phyloP scores from a whole-genome alignment of 805 yeast genomes.

The Yarrowia bubula region DNA sequence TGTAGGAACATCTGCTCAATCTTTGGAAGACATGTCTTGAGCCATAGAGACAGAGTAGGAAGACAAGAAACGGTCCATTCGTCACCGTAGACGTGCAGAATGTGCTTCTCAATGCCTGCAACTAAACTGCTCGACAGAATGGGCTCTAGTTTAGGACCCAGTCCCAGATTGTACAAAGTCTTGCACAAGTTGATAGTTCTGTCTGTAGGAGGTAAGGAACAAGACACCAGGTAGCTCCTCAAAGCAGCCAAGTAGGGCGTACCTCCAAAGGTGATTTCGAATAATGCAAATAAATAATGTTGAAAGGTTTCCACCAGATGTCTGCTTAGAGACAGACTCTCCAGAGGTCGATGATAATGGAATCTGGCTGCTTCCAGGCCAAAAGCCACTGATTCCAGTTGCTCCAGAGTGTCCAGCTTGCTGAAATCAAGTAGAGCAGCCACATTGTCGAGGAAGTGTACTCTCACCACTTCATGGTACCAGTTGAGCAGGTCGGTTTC shows the following conservation, averaged over 20 bases:
- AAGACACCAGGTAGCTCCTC: neutral
- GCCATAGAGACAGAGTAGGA: neutral
- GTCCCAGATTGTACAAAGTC: constrained; percentile 4
- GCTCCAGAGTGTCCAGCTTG: neutral
- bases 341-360: constrained; percentile 16
- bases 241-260: neutral
- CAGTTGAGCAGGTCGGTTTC: constrained; percentile 1
- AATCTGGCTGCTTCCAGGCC: constrained; percentile 14
- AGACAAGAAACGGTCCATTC: constrained; percentile 17
- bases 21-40: neutral
- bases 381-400: neutral
- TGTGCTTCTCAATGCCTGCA: neutral
- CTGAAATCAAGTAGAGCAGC: constrained; percentile 24
- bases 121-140: neutral
- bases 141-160: neutral
- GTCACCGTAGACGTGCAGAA: neutral
- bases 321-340: neutral
- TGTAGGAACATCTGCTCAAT: constrained; percentile 19
- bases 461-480: constrained; percentile 26
- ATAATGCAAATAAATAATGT: constrained; percentile 24
- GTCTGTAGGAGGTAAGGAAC: constrained; percentile 6
- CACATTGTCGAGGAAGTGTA: constrained; percentile 28
- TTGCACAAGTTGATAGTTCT: constrained; percentile 18
- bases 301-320: constrained; percentile 21
- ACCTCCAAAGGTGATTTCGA: constrained; percentile 5